Conservation (phyloP, 495 filamentous ascomycete genomes). For the Aspergillus kassunensis region DNA sequence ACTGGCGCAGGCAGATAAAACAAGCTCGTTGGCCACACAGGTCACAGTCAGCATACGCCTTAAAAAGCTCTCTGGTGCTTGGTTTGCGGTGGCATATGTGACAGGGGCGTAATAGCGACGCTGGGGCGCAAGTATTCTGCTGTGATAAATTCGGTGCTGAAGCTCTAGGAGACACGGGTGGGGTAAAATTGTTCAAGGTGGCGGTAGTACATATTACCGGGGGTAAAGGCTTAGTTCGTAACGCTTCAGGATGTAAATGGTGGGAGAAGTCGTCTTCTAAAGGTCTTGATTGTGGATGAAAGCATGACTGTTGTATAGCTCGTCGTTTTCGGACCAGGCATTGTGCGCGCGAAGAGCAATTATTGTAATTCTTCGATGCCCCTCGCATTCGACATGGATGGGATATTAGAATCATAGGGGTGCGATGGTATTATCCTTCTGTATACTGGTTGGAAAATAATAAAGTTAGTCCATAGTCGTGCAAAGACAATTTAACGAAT, state of each 20-base stretch:
- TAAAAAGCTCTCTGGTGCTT: constrained; percentile 42
- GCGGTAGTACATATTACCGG: constrained; percentile 23
- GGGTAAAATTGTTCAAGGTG: constrained; percentile 25
- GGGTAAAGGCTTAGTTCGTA: constrained; percentile 21
- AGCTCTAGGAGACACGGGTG: constrained; percentile 36
- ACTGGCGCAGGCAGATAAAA: constrained; percentile 51
- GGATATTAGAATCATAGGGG: constrained; percentile 9
- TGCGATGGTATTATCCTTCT: constrained; percentile 11
- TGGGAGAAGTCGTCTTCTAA: constrained; percentile 9
- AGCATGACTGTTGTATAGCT: constrained; percentile 23
- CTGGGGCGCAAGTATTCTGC: constrained; percentile 21
- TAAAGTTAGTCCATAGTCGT: too few species aligned
- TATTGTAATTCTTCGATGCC: constrained; percentile 16
- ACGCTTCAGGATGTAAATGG: neutral
- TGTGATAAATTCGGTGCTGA: constrained; percentile 24
- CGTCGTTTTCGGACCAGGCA: constrained; percentile 37
- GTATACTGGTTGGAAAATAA: constrained; percentile 3
- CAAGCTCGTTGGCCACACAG: constrained; percentile 46
- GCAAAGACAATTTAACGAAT: neutral
- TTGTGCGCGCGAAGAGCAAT: constrained; percentile 23
- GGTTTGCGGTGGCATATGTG: constrained; percentile 51
- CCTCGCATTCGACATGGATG: constrained; percentile 21
- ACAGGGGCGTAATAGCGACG: constrained; percentile 40
- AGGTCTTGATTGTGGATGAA: constrained; percentile 5
- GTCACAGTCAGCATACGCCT: constrained; percentile 49